Evolutionary conservation across 768 basidiomycete genomes (phyloP), one percentile per base, ranked within the genome.

Genomic region (Chlorophyllum brunneum): DNA sequence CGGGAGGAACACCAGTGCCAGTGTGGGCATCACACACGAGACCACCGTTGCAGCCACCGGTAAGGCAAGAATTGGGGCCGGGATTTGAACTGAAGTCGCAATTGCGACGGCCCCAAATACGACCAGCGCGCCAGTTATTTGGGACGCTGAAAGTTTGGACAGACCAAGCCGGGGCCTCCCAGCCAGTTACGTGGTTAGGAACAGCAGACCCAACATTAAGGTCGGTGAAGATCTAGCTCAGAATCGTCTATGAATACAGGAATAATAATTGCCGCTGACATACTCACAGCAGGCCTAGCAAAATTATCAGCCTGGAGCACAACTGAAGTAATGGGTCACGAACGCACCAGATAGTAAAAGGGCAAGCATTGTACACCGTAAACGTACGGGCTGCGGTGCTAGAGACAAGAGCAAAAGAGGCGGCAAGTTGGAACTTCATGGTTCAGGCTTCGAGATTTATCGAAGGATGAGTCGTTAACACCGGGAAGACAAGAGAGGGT

Each of bases 21-120:
- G 72, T 72, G 30, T 59, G 54, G 4, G 70, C 54, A 56, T 73
- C 76, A 54, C 85, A 85, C 4, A 67, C 55, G 10, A 86, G 66
- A 29, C 84, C 85, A 18, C 85, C 84, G 51, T 80, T 82, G 63
- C 83, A 85, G 37, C 81, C 81, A 34, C 84, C 84, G 34, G 71
- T 69, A n/a, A 78, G 47, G 55, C 84, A 86, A 11, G 80, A 77
- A 56, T 72, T 78, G 20, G 73, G 79, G 15, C 73, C 73, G 26
- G 69, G 70, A 54, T 72, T 69, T 39, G 54, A 67, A 48, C 67
- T 68, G 61, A 86, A 86, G 64, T 85, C 67, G 57, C 85, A 86
- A 58, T 82, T 62, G n/a, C 77, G 74, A 23, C 82, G 74, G 45
- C 66, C 74, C 75, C 74, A 75, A 44, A 77, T 84, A 49, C 85